phyloP scores from a whole-genome alignment of 108 stramenopile species.

The Discostella stelligeroides region DNA sequence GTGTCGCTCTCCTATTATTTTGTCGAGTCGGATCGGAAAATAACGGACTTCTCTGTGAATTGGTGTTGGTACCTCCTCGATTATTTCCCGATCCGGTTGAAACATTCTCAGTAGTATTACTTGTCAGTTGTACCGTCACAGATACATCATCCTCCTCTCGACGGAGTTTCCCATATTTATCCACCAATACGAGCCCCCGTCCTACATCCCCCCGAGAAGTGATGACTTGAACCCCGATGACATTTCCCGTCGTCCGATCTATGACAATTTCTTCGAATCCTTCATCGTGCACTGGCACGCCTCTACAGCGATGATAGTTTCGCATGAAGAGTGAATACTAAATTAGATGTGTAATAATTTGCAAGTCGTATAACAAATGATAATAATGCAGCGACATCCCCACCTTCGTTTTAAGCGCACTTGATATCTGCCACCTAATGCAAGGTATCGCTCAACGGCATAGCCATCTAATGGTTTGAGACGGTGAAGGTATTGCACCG shows the following conservation, averaged over 20 bases:
- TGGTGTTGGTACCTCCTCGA: neutral
- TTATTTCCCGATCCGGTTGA: neutral
- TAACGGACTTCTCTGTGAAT: neutral
- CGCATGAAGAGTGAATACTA: neutral
- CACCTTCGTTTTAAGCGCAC: slow-evolving; percentile 51
- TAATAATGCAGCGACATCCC: no score
- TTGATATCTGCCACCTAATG: slow-evolving; percentile 13
- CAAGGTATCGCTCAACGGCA: slow-evolving; percentile 46
- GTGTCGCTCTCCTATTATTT: no score
- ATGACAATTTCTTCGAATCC: slow-evolving; percentile 20
- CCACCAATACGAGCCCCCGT: slow-evolving; percentile 29
- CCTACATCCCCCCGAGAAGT: slow-evolving; percentile 25
- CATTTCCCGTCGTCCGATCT: neutral
- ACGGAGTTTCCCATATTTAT: slow-evolving; percentile 22
- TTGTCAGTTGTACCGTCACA: slow-evolving; percentile 8
- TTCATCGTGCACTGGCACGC: neutral
- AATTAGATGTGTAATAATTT: neutral
- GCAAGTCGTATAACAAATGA: no score
- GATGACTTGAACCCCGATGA: slow-evolving; percentile 16
- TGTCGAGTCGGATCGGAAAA: no score
- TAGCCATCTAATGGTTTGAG: slow-evolving; percentile 67
- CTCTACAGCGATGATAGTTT: neutral
- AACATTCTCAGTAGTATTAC: neutral
- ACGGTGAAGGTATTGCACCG: slow-evolving; percentile 51
- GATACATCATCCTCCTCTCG: neutral